Evolutionary conservation across 306 rosid genomes (phyloP).

Genomic region (Pachyrhizus erosus): DNA sequence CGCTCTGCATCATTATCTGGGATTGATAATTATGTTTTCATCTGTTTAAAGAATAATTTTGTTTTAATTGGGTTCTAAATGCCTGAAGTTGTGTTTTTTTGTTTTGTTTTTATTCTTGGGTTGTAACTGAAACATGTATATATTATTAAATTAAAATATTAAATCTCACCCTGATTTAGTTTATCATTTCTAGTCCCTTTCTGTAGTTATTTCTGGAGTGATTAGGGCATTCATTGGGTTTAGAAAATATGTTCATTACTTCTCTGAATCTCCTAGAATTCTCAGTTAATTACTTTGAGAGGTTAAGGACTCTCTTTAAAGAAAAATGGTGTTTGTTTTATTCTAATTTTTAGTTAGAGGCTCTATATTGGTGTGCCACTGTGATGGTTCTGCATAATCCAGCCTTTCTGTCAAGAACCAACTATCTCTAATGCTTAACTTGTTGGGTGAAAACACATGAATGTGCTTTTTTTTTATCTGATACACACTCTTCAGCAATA

Average conservation of each 20-base stretch:
- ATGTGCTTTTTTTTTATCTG: slow-evolving; percentile 1
- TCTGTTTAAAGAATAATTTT: background rate
- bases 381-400: background rate
- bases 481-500: background rate
- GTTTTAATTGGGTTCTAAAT: background rate
- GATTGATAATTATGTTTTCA: background rate
- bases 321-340: background rate
- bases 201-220: background rate
- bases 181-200: background rate
- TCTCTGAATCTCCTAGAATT: background rate
- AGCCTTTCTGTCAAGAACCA: background rate
- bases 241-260: background rate
- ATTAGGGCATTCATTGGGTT: background rate
- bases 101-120: background rate
- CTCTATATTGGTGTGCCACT: background rate
- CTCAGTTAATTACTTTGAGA: background rate
- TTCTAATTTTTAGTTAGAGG: background rate
- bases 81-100: background rate
- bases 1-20: background rate
- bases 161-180: background rate
- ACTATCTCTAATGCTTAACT: background rate
- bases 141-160: background rate
- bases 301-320: background rate
- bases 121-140: background rate
- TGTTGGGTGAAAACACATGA: background rate